Evolutionary conservation across 2,329 filamentous ascomycete species (phyloP).

Genomic region (Mycosphaerella sp.): DNA sequence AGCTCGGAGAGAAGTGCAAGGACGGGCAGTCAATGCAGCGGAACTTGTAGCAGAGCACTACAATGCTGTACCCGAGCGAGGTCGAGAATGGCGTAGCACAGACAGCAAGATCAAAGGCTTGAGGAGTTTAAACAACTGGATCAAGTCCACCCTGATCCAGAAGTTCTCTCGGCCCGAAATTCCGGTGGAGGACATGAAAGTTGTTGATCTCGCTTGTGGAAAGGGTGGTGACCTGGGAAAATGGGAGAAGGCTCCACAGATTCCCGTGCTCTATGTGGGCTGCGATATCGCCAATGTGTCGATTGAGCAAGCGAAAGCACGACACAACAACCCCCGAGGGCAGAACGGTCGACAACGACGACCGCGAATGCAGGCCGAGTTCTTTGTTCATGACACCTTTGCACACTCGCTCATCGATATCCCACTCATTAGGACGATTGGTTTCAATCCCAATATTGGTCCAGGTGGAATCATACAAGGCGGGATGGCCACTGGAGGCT

Average conservation of each 20-base stretch:
- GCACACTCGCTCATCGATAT: slow-evolving; percentile 75
- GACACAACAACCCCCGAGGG: slow-evolving; percentile 53
- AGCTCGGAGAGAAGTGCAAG: slow-evolving; percentile 33
- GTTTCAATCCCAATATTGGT: slow-evolving; percentile 68
- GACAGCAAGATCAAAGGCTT: slow-evolving; percentile 93
- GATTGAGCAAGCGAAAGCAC: slow-evolving; percentile 80
- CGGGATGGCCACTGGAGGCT: slow-evolving; percentile 65
- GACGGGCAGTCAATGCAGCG: slow-evolving; percentile 13
- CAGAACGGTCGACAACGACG: slow-evolving; percentile 37
- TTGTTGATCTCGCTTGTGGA: slow-evolving; percentile 91
- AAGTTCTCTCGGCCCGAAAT: slow-evolving; percentile 64
- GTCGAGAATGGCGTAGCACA: slow-evolving; percentile 88
- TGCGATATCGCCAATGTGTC: slow-evolving; percentile 89
- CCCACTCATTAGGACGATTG: slow-evolving; percentile 74
- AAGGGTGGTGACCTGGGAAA: slow-evolving; percentile 95
- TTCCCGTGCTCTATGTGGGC: slow-evolving; percentile 88
- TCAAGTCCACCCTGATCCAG: slow-evolving; percentile 95
- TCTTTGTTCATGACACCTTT: slow-evolving; percentile 89
- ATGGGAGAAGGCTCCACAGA: slow-evolving; percentile 90
- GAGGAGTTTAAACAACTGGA: slow-evolving; percentile 95
- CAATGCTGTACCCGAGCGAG: slow-evolving; percentile 89
- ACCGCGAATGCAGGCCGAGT: slow-evolving; percentile 63
- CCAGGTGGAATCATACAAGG: slow-evolving; percentile 56
- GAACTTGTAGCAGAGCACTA: slow-evolving; percentile 92
- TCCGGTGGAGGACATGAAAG: slow-evolving; percentile 55